Evolutionary conservation across 2,329 filamentous ascomycete species (phyloP).

Genomic region (Tympanopsis confertula): DNA sequence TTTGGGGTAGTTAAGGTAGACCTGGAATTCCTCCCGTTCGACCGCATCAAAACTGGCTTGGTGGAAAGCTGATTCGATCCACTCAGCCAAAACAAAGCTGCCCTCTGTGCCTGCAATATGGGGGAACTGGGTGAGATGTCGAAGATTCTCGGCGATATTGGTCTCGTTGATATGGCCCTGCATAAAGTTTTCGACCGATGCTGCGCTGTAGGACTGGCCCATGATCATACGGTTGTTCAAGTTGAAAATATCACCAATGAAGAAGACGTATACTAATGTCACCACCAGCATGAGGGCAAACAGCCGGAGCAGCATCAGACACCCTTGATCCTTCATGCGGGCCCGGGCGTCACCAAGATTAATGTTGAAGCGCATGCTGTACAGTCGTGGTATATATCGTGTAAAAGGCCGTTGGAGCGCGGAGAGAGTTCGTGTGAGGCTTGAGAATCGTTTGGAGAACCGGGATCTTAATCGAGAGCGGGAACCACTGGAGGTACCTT

Average conservation of each 20-base stretch:
- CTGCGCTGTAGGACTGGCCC: slow-evolving; percentile 43
- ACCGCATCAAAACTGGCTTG: slow-evolving; percentile 66
- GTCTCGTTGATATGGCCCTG: slow-evolving; percentile 42
- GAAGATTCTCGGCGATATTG: slow-evolving; percentile 48
- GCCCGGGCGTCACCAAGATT: slow-evolving; percentile 17
- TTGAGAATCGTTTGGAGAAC: slow-evolving; percentile 44
- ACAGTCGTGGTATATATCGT: slow-evolving; percentile 26
- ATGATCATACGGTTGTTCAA: slow-evolving; percentile 30
- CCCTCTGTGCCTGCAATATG: slow-evolving; percentile 93
- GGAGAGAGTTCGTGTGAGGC: slow-evolving; percentile 42
- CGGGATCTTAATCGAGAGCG: slow-evolving; percentile 27
- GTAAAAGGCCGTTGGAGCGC: slow-evolving; percentile 38
- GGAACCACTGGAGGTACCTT: slow-evolving; percentile 11
- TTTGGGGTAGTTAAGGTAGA: slow-evolving; percentile 86
- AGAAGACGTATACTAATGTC: slow-evolving; percentile 43
- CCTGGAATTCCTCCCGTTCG: slow-evolving; percentile 65
- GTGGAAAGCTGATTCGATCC: slow-evolving; percentile 68
- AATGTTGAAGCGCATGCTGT: slow-evolving; percentile 18
- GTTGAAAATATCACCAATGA: slow-evolving; percentile 48
- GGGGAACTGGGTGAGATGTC: slow-evolving; percentile 71
- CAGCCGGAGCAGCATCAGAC: slow-evolving; percentile 42
- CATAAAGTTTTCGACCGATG: slow-evolving; percentile 45
- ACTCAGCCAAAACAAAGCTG: slow-evolving; percentile 74
- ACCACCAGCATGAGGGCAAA: slow-evolving; percentile 46
- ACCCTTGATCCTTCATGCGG: slow-evolving; percentile 33